Base-by-base conservation (phyloP, 192 early-diverging fungal species). In the Globomyces pollinis-pini region DNA sequence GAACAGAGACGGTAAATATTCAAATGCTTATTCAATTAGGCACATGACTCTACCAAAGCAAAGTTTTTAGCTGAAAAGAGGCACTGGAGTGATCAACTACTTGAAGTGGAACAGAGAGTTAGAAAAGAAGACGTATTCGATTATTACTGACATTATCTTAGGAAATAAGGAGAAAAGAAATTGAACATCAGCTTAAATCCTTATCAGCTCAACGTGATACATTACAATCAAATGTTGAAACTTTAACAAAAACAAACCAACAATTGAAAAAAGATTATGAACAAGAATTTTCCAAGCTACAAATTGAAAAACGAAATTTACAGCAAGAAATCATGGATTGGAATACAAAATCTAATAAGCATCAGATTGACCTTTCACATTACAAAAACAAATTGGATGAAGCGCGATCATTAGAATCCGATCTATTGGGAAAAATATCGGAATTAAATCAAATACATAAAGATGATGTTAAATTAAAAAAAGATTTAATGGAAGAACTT, bases 281-380 rank as follows among this genome's bases (percentile, higher is more conserved):
- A 55, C n/a, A 57, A 11, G 69, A 77, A 44, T 39, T 59, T 18
- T 47, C 69, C 13, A 61, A 52, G 23, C 50, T 63, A 31, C 55
- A 56, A 20, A 50, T 63, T 3, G 30, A 62, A 28, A 44, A 62
- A 21, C 30, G 24, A 3, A 20, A 38, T 3, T 47, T 71, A 12
- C 62, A 50, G 33, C 62, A 78, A 12, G 49, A 78, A 38, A 29
- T 74, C 21, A 44, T 67, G 8, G 44, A 55, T 24, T 38, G 68
- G 9, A 63, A 73, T 57, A 50, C 60, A 13, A 53, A 69, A 26
- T 26, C 26, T 21, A 39, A 23, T 5, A 45, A 39, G 23, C 4
- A 33, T 4, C 6, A 18, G 0, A 35, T 33, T 20, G 38, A 59
- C 29, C 41, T 50, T 11, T 63, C 29, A n/a, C 50, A 34, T 29